These are phyloP conservation scores for Ganoderma multipileum DNA, from an alignment of 1,284 basidiomycete genomes.

Conservation along the genomic window DNA sequence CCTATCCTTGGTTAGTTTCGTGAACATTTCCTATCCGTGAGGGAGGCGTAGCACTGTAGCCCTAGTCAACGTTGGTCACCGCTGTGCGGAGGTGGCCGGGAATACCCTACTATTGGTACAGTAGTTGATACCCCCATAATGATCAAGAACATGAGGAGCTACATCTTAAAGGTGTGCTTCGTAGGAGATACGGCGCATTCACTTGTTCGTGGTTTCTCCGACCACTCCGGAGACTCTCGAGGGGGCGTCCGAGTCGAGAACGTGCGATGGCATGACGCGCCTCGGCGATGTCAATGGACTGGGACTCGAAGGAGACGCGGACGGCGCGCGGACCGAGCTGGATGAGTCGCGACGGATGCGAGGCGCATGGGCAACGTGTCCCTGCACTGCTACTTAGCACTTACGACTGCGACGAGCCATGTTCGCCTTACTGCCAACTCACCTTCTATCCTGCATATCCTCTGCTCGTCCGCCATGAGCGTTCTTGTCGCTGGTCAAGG, in stretches of 20 bases:
- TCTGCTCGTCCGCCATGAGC: slow-evolving; percentile 21
- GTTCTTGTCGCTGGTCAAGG: slow-evolving; percentile 12
- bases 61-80: slow-evolving; percentile 16
- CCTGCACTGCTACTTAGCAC: background rate
- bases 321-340: background rate
- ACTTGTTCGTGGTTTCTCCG: background rate
- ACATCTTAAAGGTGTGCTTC: background rate
- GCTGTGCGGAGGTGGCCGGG: slow-evolving; percentile 4
- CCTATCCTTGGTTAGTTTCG: slow-evolving; percentile 4
- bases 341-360: background rate
- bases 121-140: slow-evolving; percentile 25
- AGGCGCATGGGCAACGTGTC: slow-evolving; percentile 22
- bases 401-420: background rate
- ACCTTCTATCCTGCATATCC: background rate
- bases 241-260: background rate
- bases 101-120: slow-evolving; percentile 17
- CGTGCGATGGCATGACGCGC: slow-evolving; percentile 24
- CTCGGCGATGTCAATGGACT: too few relatives aligned
- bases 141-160: background rate
- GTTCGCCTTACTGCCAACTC: background rate
- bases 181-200: background rate
- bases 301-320: background rate
- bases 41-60: slow-evolving; percentile 27
- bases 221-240: background rate
- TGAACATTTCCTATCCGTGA: slow-evolving; percentile 13